These are phyloP conservation scores for Globisporangium canariense DNA, from an alignment of 352 stramenopile species.

Conservation along the genomic window DNA sequence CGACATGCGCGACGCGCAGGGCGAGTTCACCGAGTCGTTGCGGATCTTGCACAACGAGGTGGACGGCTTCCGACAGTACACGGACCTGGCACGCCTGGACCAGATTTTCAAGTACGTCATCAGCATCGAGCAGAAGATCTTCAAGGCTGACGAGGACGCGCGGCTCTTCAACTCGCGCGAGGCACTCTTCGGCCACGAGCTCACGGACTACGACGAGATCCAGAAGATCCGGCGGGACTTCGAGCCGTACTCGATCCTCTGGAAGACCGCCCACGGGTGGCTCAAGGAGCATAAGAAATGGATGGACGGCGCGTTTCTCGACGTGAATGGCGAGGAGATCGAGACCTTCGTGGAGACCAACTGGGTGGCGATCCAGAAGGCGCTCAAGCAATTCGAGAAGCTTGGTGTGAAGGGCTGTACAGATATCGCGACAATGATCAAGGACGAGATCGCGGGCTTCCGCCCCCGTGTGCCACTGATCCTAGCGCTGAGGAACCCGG, in stretches of 20 bases:
- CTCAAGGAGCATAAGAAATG: slow-evolving; percentile 91
- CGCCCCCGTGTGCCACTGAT: slow-evolving; percentile 89
- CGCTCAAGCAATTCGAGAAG: slow-evolving; percentile 93
- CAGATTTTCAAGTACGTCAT: slow-evolving; percentile 87
- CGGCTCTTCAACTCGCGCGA: slow-evolving; percentile 92
- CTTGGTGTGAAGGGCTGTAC: slow-evolving; percentile 79
- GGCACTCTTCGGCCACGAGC: slow-evolving; percentile 77
- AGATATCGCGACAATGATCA: slow-evolving; percentile 87
- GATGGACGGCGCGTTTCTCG: slow-evolving; percentile 89
- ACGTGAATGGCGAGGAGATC: slow-evolving; percentile 90
- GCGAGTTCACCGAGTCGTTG: slow-evolving; percentile 86
- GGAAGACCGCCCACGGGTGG: slow-evolving; percentile 91
- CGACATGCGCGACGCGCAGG: slow-evolving; percentile 92
- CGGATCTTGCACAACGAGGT: slow-evolving; percentile 86
- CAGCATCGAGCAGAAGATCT: slow-evolving; percentile 86
- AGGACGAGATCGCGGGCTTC: slow-evolving; percentile 89
- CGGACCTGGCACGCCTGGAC: slow-evolving; percentile 80
- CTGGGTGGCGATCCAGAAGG: slow-evolving; percentile 85
- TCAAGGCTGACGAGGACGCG: slow-evolving; percentile 86
- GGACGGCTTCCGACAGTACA: slow-evolving; percentile 82
- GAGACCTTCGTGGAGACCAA: slow-evolving; percentile 88
- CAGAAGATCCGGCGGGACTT: slow-evolving; percentile 90
- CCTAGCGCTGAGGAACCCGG: slow-evolving; percentile 85
- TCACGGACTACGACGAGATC: slow-evolving; percentile 92
- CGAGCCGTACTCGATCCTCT: slow-evolving; percentile 93